Base-by-base conservation (phyloP, 164 flowering plant species). In the Cinnamomum micranthum region DNA sequence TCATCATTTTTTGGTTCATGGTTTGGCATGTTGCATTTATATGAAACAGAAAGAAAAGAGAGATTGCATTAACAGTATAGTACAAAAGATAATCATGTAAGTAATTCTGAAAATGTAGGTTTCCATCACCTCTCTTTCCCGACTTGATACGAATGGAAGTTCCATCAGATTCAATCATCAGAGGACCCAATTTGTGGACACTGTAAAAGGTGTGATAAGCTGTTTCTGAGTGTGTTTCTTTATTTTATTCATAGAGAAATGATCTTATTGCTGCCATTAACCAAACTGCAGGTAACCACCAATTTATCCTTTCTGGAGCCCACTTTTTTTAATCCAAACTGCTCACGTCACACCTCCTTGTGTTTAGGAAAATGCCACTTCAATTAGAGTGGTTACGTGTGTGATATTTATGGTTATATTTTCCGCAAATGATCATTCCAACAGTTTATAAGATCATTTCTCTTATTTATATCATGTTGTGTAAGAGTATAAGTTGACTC, bases 151-250 rank as follows among this genome's bases (percentile, higher is more conserved):
- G 15, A 68, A 55, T 19, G 58, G 58, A 69, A 68, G 19, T 28
- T 58, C 50, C 28, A 65, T 73, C 33, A 13, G 47, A 52, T 77
- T 27, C 4, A 52, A 25, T 35, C 13, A 41, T 64, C 71, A 7
- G 31, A 62, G 24, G 17, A 31, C 50, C 62, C 65, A 28, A 78
- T 71, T 71, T 41, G 69, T 23, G 62, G 24, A 27, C 2, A 33
- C 69, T 50, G 47, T 22, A 47, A 73, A 73, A 73, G 65, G 75
- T 73, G 50, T 47, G 69, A 22, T 64, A 55, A 55, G 60, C 47
- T 55, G 60, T 55, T 55, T 55, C n/a, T 3, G 60, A 55, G 60
- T 55, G 6, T 55, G 20, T 14, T 55, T 55, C 60, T 55, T 55
- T 55, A 15, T 55, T 20, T 19, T 55, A 20, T 55, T 20, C 5